Evolutionary conservation across 495 filamentous ascomycete species (phyloP).

Genomic region (Hypoxylon crocopeplum): DNA sequence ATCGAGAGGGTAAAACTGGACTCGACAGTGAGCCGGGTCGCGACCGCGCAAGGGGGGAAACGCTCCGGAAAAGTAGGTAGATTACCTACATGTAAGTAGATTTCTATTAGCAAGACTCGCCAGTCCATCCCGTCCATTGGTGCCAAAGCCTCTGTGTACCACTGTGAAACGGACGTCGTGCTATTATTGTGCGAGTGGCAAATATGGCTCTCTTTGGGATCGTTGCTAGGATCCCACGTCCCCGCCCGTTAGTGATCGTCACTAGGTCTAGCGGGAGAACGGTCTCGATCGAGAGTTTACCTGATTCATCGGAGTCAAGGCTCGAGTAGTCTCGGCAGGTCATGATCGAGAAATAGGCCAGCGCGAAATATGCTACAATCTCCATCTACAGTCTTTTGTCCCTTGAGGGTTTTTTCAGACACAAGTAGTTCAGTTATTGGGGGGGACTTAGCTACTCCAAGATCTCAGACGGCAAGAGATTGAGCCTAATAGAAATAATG

Average conservation of each 20-base stretch:
- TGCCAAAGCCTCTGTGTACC: constrained; percentile 20
- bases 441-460: too few relatives aligned
- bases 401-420: neutral
- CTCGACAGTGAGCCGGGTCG: constrained; percentile 26
- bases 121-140: neutral
- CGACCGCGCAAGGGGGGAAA: constrained; percentile 18
- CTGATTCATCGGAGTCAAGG: constrained; percentile 26
- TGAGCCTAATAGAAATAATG: constrained; percentile 15
- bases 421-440: too few relatives aligned
- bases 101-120: neutral
- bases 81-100: too few relatives aligned
- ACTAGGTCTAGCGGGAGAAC: constrained; percentile 32
- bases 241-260: constrained; percentile 17
- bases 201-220: constrained; percentile 2
- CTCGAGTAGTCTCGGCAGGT: constrained; percentile 2
- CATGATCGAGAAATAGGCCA: constrained; percentile 8
- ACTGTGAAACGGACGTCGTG: constrained; percentile 19
- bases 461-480: constrained; percentile 6
- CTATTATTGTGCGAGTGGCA: constrained; percentile 27
- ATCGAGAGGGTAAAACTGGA: constrained; percentile 28
- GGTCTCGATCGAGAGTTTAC: constrained; percentile 36
- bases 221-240: neutral
- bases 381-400: too few relatives aligned
- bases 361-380: neutral
- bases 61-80: neutral